Base-by-base conservation (phyloP, 148 eudicot species). In the Rhododendron kiyosumense region DNA sequence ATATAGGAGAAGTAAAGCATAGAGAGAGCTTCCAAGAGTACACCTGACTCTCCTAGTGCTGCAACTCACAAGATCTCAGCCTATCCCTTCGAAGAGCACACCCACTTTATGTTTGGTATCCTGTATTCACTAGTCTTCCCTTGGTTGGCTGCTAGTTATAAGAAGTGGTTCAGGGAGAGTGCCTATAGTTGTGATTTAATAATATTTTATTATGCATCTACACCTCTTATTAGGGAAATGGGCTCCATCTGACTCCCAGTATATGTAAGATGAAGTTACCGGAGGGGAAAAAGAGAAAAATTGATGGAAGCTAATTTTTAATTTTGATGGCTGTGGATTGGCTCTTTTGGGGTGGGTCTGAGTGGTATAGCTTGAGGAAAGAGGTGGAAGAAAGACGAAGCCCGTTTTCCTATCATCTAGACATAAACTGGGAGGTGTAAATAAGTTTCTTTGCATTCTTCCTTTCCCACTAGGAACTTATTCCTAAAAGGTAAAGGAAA, bases 61-160 rank as follows among this genome's bases (percentile, higher is more conserved):
- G 49, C 49, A 46, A 46, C 49, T 46, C 12, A 2, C 49, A 7
- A 46, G 49, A 46, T 46, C 49, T 46, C 2, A 9, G 11, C 49
- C 49, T 46, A 46, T 46, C 49, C 49, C 11, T 7, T 46, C 49
- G 0, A 46, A 46, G 49, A 46, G 61, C 74, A 18, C 61, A 17
- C 61, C 61, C 22, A 15, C 61, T 54, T 18, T 78, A 18, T 45
- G 77, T 77, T 49, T 61, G 36, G 43, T 85, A 10, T 78, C 24
- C 14, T 61, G 32, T 52, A 17, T 63, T 48, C 81, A 78, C n/a
- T 84, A 20, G 41, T 84, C 86, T 57, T 77, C 52, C 61, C 45
- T 51, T 71, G 52, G 54, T 46, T 59, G 36, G 43, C 43, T 48
- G 49, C 71, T 84, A 52, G 24, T 34, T 36, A 78, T 78, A 78